These are phyloP conservation scores for Tetracladium maxilliforme DNA, from an alignment of 2,329 filamentous ascomycete genomes.

Conservation along the genomic window DNA sequence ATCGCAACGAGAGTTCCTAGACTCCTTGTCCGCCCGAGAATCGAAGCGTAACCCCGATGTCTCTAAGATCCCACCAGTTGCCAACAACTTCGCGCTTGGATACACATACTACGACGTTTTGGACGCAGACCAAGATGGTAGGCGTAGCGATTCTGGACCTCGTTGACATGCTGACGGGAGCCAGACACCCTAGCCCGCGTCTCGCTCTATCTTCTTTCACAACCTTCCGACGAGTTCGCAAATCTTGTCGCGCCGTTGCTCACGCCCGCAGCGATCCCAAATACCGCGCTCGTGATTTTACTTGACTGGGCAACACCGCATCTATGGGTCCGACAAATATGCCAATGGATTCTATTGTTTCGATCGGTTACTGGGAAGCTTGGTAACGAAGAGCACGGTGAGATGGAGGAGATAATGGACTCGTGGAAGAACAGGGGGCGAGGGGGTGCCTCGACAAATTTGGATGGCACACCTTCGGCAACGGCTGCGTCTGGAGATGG, in stretches of 20 bases:
- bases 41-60: constrained; percentile 28
- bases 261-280: constrained; percentile 68
- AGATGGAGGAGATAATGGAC: constrained; percentile 76
- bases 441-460: constrained; percentile 43
- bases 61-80: constrained; percentile 58
- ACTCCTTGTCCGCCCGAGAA: constrained; percentile 25
- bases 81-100: constrained; percentile 82
- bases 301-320: constrained; percentile 93
- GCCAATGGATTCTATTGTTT: constrained; percentile 79
- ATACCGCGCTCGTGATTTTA: constrained; percentile 81
- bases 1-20: constrained; percentile 73
- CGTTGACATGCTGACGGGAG: constrained; percentile 6
- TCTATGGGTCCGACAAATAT: constrained; percentile 77
- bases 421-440: constrained; percentile 66
- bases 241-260: constrained; percentile 73
- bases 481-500: constrained; percentile 45
- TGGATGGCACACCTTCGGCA: constrained; percentile 42
- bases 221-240: constrained; percentile 68
- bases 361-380: constrained; percentile 62
- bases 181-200: constrained; percentile 79
- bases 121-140: constrained; percentile 86
- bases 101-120: constrained; percentile 94
- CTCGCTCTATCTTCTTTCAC: constrained; percentile 78
- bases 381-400: constrained; percentile 61
- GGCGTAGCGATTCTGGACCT: constrained; percentile 5